Conservation (phyloP, 352 stramenopile genomes). For the Globisporangium nunn region DNA sequence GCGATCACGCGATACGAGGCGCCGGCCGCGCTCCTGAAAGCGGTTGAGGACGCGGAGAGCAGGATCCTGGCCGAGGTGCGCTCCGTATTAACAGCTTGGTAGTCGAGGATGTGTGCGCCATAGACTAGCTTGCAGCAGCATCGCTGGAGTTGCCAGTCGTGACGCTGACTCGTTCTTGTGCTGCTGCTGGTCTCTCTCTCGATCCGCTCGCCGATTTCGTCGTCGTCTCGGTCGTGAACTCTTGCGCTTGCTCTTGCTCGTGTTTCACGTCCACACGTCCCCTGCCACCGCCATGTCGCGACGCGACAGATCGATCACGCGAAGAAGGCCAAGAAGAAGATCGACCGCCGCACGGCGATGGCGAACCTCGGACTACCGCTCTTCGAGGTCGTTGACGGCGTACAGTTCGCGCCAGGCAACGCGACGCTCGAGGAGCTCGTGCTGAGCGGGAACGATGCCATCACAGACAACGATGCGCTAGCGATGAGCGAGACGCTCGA, state of each 20-base stretch:
- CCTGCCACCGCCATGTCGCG: too few species aligned
- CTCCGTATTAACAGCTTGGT: too few species aligned
- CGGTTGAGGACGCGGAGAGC: conserved; percentile 54
- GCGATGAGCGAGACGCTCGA: conserved; percentile 34
- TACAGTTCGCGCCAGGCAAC: conserved; percentile 55
- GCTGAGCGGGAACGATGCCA: conserved; percentile 51
- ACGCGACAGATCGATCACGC: conserved; percentile 43
- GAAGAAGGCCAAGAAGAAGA: conserved; percentile 83
- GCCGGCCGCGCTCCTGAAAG: conserved; percentile 36
- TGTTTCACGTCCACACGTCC: too few species aligned
- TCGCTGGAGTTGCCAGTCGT: too few species aligned
- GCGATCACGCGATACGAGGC: conserved; percentile 49
- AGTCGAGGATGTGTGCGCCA: too few species aligned
- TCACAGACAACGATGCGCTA: conserved; percentile 27
- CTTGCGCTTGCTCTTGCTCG: too few species aligned
- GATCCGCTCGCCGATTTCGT: too few species aligned
- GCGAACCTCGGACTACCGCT: conserved; percentile 47
- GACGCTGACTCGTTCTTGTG: too few species aligned
- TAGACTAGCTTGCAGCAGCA: too few species aligned
- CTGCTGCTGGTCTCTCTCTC: too few species aligned
- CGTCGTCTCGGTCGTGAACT: too few species aligned
- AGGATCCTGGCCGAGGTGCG: conserved; percentile 59
- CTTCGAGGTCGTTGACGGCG: conserved; percentile 43
- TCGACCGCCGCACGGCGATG: conserved; percentile 45
- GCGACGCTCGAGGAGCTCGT: conserved; percentile 48